phyloP scores from a whole-genome alignment of 179 eudicot genomes.

The Amaranthus tricolor region DNA sequence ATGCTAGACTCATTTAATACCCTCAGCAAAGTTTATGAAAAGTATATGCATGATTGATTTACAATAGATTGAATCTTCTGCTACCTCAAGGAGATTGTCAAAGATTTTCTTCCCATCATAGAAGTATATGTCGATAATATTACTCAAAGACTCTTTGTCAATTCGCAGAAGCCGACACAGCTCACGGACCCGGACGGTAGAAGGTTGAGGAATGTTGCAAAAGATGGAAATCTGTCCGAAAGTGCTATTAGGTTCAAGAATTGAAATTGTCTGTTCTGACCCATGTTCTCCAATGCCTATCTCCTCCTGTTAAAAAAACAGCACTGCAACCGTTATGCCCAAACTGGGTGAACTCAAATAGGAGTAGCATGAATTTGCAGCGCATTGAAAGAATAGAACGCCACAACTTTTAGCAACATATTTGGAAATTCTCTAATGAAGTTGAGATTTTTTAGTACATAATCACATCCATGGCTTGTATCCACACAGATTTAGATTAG shows the following conservation, averaged over 20 bases:
- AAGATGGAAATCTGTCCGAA: conserved; percentile 81
- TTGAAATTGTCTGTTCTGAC: conserved; percentile 52
- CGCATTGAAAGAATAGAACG: background rate
- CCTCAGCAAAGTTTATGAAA: background rate
- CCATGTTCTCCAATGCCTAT: conserved; percentile 60
- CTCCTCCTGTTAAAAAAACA: conserved; percentile 56
- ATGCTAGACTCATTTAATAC: background rate
- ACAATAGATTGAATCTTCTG: background rate
- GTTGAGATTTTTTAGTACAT: background rate
- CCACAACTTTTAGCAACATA: background rate
- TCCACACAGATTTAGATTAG: background rate
- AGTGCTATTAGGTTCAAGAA: conserved; percentile 49
- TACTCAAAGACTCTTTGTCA: conserved; percentile 79
- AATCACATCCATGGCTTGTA: background rate
- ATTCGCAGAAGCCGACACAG: conserved; percentile 79
- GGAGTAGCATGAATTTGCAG: background rate
- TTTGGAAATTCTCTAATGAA: background rate
- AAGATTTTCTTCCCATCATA: conserved; percentile 69
- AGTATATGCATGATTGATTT: background rate
- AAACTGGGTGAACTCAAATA: background rate
- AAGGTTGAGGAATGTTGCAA: conserved; percentile 86
- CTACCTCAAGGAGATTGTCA: conserved; percentile 80
- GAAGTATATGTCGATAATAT: conserved; percentile 79
- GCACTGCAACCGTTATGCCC: background rate
- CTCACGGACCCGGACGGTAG: conserved; percentile 71